Conservation (phyloP, 768 basidiomycete genomes). For the Auriscalpium orientale region DNA sequence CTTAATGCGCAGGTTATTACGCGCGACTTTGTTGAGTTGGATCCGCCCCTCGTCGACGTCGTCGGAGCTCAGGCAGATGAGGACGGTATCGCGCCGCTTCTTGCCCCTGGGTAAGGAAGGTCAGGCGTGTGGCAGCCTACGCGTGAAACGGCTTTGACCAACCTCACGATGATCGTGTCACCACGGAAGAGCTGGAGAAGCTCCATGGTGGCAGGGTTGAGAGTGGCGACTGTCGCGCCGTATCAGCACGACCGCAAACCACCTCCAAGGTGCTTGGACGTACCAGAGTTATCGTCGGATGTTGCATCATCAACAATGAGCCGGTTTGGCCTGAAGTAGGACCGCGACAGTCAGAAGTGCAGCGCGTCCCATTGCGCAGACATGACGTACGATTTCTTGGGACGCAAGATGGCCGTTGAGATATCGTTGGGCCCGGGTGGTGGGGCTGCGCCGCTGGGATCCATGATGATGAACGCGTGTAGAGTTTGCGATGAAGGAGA, state of each 20-base stretch:
- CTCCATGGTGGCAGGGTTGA: slow-evolving; percentile 98
- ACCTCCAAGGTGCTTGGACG: slow-evolving; percentile 14
- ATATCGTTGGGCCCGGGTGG: slow-evolving; percentile 84
- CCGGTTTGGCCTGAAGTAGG: slow-evolving; percentile 75
- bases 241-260: background rate
- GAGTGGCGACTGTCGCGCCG: slow-evolving; percentile 66
- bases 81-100: slow-evolving; percentile 95
- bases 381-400: slow-evolving; percentile 88
- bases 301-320: slow-evolving; percentile 94
- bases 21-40: slow-evolving; percentile 99
- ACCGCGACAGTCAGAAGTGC: slow-evolving; percentile 13
- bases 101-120: slow-evolving; percentile 58
- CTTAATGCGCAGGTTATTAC: slow-evolving; percentile 96
- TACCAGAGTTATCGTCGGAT: slow-evolving; percentile 93
- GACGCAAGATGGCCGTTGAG: slow-evolving; percentile 91
- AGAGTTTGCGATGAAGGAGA: background rate
- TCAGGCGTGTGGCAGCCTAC: background rate
- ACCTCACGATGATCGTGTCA: slow-evolving; percentile 94
- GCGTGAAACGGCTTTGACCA: slow-evolving; percentile 15
- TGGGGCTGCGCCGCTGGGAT: slow-evolving; percentile 77
- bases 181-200: slow-evolving; percentile 87
- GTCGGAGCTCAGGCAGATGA: slow-evolving; percentile 92
- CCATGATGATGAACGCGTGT: slow-evolving; percentile 33
- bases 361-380: slow-evolving; percentile 12
- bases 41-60: slow-evolving; percentile 98